A percentile compares a stretch with the other conserved stretches of the same genome.
These are phyloP conservation scores for Beauveria australis DNA, from an alignment of 2,329 filamentous ascomycete genomes.

Conservation along the genomic window DNA sequence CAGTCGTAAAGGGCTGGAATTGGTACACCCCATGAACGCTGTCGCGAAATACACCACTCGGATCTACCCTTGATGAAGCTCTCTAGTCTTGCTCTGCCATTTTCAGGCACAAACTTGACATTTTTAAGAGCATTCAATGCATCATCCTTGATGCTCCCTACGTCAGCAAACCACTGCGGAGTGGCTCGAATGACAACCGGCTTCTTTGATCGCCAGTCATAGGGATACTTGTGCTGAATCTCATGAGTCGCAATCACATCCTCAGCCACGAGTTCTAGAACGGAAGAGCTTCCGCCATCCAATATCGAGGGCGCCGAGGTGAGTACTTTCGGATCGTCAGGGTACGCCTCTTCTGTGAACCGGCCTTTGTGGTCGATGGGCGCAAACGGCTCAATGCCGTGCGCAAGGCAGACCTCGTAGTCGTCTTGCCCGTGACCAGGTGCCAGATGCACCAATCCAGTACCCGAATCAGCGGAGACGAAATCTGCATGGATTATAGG, in stretches of 20 bases:
- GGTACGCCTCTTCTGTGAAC: slow-evolving; percentile 74
- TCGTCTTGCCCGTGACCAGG: slow-evolving; percentile 97
- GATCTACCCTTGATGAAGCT: slow-evolving; percentile 81
- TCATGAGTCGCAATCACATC: slow-evolving; percentile 61
- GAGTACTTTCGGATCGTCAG: slow-evolving; percentile 58
- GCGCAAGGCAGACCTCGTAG: slow-evolving; percentile 68
- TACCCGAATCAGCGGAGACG: slow-evolving; percentile 82
- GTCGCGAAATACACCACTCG: slow-evolving; percentile 97
- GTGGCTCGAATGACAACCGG: slow-evolving; percentile 89
- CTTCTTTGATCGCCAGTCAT: slow-evolving; percentile 93
- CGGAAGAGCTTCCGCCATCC: slow-evolving; percentile 57
- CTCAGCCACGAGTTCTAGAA: slow-evolving; percentile 59
- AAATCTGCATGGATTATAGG: slow-evolving; percentile 78
- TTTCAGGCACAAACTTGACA: slow-evolving; percentile 71
- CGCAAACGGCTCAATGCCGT: slow-evolving; percentile 67
- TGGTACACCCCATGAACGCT: slow-evolving; percentile 92
- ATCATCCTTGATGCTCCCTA: slow-evolving; percentile 68
- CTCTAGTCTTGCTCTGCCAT: slow-evolving; percentile 65
- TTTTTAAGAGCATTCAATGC: slow-evolving; percentile 61
- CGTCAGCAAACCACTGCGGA: slow-evolving; percentile 96
- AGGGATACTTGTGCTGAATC: slow-evolving; percentile 88
- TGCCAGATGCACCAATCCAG: slow-evolving; percentile 88
- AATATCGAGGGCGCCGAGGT: slow-evolving; percentile 61
- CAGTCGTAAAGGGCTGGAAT: slow-evolving; percentile 83
- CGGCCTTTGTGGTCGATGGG: slow-evolving; percentile 75